phyloP scores from a whole-genome alignment of 345 rosid species.

The Limnanthes douglasii region DNA sequence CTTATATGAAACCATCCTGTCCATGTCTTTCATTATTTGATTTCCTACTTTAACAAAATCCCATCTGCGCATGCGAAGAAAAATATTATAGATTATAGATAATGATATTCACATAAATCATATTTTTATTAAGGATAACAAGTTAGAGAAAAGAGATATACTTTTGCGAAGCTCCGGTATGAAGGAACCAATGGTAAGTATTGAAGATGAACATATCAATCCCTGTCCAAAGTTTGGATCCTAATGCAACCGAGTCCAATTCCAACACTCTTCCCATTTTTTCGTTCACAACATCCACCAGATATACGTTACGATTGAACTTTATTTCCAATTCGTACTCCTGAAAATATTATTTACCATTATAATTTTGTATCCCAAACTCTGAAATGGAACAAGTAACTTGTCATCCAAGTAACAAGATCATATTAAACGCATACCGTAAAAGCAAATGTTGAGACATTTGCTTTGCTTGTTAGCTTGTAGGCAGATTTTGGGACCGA shows the following conservation, averaged over 20 bases:
- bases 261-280: constrained; percentile 31
- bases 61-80: no score
- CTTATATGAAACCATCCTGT: constrained; percentile 38
- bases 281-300: constrained; percentile 30
- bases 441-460: constrained; percentile 18
- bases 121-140: not conserved
- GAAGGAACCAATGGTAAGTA: constrained; percentile 59
- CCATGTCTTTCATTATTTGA: constrained; percentile 29
- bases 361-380: not conserved
- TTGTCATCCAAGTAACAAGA: not conserved
- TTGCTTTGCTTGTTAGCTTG: no score
- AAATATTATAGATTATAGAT: no score
- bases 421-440: constrained; percentile 7
- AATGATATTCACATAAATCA: not conserved
- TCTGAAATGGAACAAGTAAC: not conserved
- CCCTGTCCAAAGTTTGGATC: constrained; percentile 30
- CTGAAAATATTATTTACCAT: constrained; percentile 7
- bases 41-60: constrained; percentile 40
- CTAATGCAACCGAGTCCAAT: constrained; percentile 36
- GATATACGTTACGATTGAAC: constrained; percentile 32
- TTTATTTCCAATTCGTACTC: constrained; percentile 24
- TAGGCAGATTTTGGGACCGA: no score
- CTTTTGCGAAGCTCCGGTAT: constrained; percentile 25
- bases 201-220: constrained; percentile 46
- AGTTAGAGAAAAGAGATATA: not conserved